Evolutionary conservation across 2,329 filamentous ascomycete species (phyloP), one percentile per base, ranked within the genome.

Genomic region (Falciphora oryzae): DNA sequence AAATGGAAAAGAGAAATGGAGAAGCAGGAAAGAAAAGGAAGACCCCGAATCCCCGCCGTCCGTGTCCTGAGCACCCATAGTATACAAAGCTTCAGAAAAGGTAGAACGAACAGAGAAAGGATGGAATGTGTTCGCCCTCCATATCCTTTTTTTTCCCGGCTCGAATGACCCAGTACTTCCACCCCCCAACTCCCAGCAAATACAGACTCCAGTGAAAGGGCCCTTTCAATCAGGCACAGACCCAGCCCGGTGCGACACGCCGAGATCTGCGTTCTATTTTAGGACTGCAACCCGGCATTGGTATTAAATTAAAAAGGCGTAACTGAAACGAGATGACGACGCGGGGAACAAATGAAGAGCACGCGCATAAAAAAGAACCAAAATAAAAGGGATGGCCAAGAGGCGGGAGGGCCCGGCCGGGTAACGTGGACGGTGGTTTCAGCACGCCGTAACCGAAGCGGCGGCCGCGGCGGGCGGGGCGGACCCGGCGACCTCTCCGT

Each of bases 401-500:
- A 50, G 4, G 38, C 38, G 18, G 38, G 38, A 50, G 38, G 38
- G 16, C 11, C 11, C 32, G 32, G 38, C 38, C 32, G 38, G 16
- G 38, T 50, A 22, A 50, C 22, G 6, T 50, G 16, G 38, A 50
- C 38, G 16, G 38, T 22, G 5, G 38, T 22, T 50, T 50, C 18
- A 50, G 18, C 38, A 50, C 4, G 38, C 38, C 16, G 38, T 50
- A 22, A 50, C 16, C 38, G 38, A 50, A 8, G 16, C 16, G 38
- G 38, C 38, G 38, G 38, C 16, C 16, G 38, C 38, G 38, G 38
- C 16, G 16, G 38, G 38, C 4, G 38, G 38, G 38, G 38, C 22
- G 38, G 16, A 16, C 38, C 16, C 38, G 18, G 61, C 64, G 2
- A 35, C 35, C 31, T 31, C 62, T 28, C 65, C 69, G 29, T 35